Conservation (phyloP, 225 moss, liverwort and hornwort species). For the Pseudoscleropodium purum region DNA sequence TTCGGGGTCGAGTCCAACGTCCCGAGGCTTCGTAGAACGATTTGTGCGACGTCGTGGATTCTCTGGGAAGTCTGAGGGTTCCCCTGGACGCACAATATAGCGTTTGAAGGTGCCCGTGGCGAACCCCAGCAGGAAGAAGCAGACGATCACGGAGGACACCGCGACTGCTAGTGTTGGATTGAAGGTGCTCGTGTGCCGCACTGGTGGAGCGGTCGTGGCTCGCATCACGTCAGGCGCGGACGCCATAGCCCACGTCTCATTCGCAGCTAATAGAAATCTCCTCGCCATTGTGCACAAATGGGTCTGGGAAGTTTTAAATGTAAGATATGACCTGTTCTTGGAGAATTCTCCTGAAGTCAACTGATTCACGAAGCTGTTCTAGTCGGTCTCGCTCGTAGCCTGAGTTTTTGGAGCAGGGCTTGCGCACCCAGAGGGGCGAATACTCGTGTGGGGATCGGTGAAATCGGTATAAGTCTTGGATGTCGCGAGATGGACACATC, state of each 20-base stretch:
- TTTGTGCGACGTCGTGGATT: background rate
- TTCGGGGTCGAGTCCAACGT: slow-evolving; percentile 9
- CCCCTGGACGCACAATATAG: background rate
- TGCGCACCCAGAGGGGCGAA: background rate
- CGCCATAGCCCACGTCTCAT: background rate
- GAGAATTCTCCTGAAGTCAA: background rate
- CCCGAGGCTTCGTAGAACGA: background rate
- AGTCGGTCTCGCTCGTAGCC: background rate
- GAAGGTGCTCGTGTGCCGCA: background rate
- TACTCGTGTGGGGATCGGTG: background rate
- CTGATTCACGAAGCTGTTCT: background rate
- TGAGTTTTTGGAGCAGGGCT: background rate
- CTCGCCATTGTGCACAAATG: background rate
- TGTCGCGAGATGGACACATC: background rate
- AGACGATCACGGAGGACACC: background rate
- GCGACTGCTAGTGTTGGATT: background rate
- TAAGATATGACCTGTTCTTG: background rate
- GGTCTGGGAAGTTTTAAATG: background rate
- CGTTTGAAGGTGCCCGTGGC: background rate
- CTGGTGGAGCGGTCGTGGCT: background rate
- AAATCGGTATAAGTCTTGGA: background rate
- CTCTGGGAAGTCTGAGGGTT: background rate
- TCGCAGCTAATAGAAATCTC: background rate
- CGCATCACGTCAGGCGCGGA: background rate
- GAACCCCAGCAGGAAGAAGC: slow-evolving; percentile 11